phyloP scores from a whole-genome alignment of 208 protist genomes.

The Leishmania mexicana region DNA sequence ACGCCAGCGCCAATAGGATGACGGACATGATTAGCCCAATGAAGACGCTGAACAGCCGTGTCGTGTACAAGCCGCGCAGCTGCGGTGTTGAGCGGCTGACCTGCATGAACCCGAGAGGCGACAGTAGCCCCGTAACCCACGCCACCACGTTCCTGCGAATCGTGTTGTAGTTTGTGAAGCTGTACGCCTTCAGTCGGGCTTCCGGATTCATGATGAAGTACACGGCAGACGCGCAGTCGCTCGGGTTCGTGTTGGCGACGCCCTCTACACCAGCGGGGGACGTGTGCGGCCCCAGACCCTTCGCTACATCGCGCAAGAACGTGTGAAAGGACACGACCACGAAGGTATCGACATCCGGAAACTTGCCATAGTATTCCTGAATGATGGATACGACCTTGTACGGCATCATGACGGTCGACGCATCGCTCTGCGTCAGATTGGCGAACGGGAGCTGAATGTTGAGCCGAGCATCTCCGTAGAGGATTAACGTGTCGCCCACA shows the following conservation, averaged over 20 bases:
- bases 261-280: background rate
- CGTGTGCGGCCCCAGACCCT: conserved; percentile 29
- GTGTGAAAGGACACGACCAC: conserved; percentile 38
- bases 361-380: conserved; percentile 28
- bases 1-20: conserved; percentile 82
- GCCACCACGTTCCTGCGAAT: conserved; percentile 51
- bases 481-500: conserved; percentile 38
- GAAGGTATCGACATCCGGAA: conserved; percentile 24
- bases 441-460: conserved; percentile 22
- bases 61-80: conserved; percentile 46
- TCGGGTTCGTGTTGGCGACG: conserved; percentile 29
- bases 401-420: conserved; percentile 29
- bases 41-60: conserved; percentile 85
- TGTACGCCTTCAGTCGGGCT: conserved; percentile 39
- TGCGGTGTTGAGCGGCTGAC: conserved; percentile 48
- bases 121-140: conserved; percentile 54
- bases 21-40: conserved; percentile 92
- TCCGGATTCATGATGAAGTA: conserved; percentile 56
- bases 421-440: background rate
- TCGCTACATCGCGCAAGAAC: conserved; percentile 26
- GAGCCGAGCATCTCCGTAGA: conserved; percentile 21
- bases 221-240: conserved; percentile 38
- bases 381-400: conserved; percentile 33
- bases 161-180: conserved; percentile 42
- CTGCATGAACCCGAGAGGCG: conserved; percentile 73